Evolutionary conservation across 1,139 yeast genomes (phyloP), one percentile per base, ranked within the genome.

Genomic region (Hyphopichia pseudoburtonii): DNA sequence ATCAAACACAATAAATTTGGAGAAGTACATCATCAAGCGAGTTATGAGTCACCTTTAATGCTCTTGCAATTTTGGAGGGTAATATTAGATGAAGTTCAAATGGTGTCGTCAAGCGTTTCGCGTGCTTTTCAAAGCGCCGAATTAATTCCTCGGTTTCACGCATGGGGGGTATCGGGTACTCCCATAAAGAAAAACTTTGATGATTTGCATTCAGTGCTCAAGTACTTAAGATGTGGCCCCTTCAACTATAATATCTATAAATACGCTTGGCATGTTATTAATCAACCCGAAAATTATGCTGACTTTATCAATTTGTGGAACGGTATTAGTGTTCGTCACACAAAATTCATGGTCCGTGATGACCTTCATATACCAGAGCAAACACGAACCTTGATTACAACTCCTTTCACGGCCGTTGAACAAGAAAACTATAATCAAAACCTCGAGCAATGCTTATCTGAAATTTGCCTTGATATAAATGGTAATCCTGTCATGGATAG

Each of bases 111-210:
- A 4, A 82, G 84, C 16, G 71, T 80, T 2, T 78, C 92, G 1
- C 75, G 86, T 35, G 88, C 94, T 2, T 88, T 95, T 18, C 80
- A 78, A 44, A 86, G 88, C 40, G 89, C 96, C 0, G 70, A 86
- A 3, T 64, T 86, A 28, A 78, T 92, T 17, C 95, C 96, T 3
- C 67, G 96, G 37, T 76, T 79, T 36, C 97, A 92, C 62, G 80
- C 96, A 0, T 92, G 97, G 97, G 96, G 96, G 6, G 96, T 89
- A 1, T 86, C 96, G 0, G 98, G 98, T 5, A 92, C 98, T 0
- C 95, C 97, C 0, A 84, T 89, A 9, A 78, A 80, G 45, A 78
- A 77, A 45, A 70, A 76, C 32, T 62, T 86, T 40, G 64, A 66
- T 33, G 96, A 90, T 58, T 64, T 89, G 39, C 80, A 76, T 38